Base-by-base conservation (phyloP, 164 flowering plant genomes). In the Platanus orientalis region DNA sequence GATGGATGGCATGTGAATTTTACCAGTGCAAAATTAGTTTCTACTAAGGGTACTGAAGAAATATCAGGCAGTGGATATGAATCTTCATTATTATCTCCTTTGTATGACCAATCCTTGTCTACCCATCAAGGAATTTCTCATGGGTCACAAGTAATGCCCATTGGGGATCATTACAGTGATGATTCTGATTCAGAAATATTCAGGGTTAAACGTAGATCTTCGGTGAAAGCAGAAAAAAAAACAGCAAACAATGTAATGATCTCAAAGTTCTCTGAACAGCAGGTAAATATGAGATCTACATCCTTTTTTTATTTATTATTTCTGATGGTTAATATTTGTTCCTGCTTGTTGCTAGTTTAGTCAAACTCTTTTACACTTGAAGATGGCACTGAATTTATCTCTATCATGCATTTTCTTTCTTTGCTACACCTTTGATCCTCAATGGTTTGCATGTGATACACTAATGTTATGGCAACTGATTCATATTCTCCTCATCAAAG, bases 131-230 rank as follows among this genome's bases (percentile, higher is more conserved):
- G 52, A 42, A 58, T 50, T 63, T 24, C 39, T 29, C 57, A 48
- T 62, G 66, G 62, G 54, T 53, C 63, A 23, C 71, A 72, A 52
- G 50, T 26, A 42, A 47, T 30, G 65, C 64, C 76, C 29, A 21
- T 5, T 62, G 61, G 50, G 32, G 69, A 71, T 64, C 77, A 78
- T 29, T 39, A 65, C 45, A 75, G 80, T 71, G 90, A 90, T 72
- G 83, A 77, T 71, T 84, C 92, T 61, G 92, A 85, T 69, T 76
- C 83, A 55, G 91, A 86, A 73, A 79, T 78, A 47, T 90, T 88
- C 72, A 71, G 93, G 76, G 93, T 88, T 32, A 88, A 85, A 65
- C 90, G 95, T 9, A 79, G 90, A 45, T 68, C 84, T 45, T 66
- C 84, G 25, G 40, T 73, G 25, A 86, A 80, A 66, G 69, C 73